Conservation (phyloP, 768 basidiomycete genomes). For the Exidia glandulosa region DNA sequence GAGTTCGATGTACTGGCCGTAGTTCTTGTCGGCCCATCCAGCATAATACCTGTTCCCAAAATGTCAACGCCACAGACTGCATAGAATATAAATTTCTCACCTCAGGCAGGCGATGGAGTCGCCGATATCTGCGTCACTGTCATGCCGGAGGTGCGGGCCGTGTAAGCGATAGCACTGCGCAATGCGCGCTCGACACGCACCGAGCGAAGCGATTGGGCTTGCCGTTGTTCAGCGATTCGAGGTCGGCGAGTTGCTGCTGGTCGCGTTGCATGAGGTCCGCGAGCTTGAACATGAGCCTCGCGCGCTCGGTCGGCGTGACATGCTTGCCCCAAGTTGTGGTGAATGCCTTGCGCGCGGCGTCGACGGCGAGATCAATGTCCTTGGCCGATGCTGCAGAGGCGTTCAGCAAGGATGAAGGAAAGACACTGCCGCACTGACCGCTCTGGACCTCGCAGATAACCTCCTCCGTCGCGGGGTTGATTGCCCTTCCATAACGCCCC, state of each 20-base stretch:
- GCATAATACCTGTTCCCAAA: constrained; percentile 55
- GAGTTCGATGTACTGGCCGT: constrained; percentile 62
- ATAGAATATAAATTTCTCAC: neutral
- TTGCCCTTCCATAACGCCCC: constrained; percentile 32
- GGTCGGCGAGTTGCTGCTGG: constrained; percentile 52
- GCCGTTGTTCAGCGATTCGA: constrained; percentile 61
- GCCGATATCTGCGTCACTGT: constrained; percentile 38
- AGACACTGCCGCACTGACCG: neutral
- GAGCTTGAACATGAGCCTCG: constrained; percentile 48
- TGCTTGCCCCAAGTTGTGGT: constrained; percentile 63
- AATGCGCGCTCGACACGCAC: constrained; percentile 19
- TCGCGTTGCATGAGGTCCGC: constrained; percentile 53
- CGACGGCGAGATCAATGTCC: constrained; percentile 72
- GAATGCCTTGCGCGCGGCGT: constrained; percentile 50
- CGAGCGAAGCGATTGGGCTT: constrained; percentile 16
- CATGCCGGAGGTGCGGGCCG: constrained; percentile 43
- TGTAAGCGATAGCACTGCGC: neutral
- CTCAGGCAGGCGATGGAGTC: constrained; percentile 40
- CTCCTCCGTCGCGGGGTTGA: constrained; percentile 77
- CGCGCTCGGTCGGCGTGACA: constrained; percentile 38
- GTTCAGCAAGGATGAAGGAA: constrained; percentile 19
- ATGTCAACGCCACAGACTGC: neutral
- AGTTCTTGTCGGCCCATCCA: constrained; percentile 83
- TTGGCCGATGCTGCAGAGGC: constrained; percentile 33
- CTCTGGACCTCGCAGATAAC: neutral